Evolutionary conservation across 176 grass and related monocot genomes (phyloP), one percentile per base, ranked within the genome.

Genomic region (Hyparrhenia diplandra): DNA sequence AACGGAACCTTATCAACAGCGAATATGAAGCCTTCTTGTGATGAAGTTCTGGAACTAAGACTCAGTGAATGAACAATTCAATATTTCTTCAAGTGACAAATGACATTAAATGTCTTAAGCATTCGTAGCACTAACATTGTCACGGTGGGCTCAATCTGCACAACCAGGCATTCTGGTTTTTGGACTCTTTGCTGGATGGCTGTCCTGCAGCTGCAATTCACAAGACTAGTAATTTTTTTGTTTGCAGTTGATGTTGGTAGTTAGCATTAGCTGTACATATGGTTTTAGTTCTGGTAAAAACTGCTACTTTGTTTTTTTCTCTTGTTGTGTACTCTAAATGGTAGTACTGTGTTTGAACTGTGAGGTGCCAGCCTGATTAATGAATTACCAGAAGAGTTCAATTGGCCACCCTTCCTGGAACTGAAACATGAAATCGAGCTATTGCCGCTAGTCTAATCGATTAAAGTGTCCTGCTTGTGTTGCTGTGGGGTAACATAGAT

Each of bases 321-420:
- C 27, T 73, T 12, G 25, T 60, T 60, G 81, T 45, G 30, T 59
- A 89, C 30, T 82, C 43, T 57, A n/a, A 57, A 57, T 23, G 20
- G 14, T 66, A 55, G 64, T 24, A 77, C 64, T 39, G 54, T 82
- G 65, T 82, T 71, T 77, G 47, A 82, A 78, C 73, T 8, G 3
- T 13, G 43, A 28, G 29, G 13, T 28, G 28, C 58, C 60, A 66
- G 25, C 65, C 72, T 36, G 34, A 63, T 76, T 57, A 78, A 31
- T 40, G 32, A n/a, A 32, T 40, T 42, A 37, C 17, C 6, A 11
- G 31, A 54, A 73, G 41, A 82, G 31, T 28, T 63, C 14, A 36
- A 10, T 32, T 80, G 64, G 77, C 65, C 24, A 42, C 43, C 65
- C 10, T 40, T 4, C 14, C 71, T 76, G 64, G 62, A 68, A 67